A percentile compares a stretch with the other conserved stretches of the same genome.
Conservation (phyloP, 2,329 filamentous ascomycete genomes). For the Stachybotrys chlorohalonatus region DNA sequence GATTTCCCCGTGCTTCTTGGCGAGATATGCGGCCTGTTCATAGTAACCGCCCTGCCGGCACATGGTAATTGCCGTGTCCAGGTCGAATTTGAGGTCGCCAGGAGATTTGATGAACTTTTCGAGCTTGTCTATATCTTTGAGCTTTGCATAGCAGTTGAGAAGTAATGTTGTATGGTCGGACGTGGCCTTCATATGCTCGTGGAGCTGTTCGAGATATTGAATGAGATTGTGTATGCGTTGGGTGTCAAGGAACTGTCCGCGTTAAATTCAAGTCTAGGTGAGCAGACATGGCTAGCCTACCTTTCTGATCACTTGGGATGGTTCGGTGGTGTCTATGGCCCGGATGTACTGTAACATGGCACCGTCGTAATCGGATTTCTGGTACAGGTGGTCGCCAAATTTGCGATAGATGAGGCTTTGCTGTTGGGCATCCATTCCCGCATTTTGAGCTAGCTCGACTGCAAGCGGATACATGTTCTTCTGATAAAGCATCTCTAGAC, state of each 20-base stretch:
- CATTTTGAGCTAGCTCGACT: constrained; percentile 86
- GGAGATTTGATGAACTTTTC: constrained; percentile 96
- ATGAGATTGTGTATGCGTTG: constrained; percentile 97
- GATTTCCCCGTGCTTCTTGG: constrained; percentile 87
- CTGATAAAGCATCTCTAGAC: constrained; percentile 88
- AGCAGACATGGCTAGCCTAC: constrained; percentile 26
- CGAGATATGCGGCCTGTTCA: constrained; percentile 91
- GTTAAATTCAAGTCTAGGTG: constrained; percentile 14
- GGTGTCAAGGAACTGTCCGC: constrained; percentile 73
- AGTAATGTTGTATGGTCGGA: constrained; percentile 91
- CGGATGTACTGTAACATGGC: constrained; percentile 99
- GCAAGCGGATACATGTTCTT: constrained; percentile 87
- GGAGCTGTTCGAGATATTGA: constrained; percentile 90
- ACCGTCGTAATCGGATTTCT: constrained; percentile 90
- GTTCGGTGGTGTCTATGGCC: constrained; percentile 92
- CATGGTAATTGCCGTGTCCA: constrained; percentile 96
- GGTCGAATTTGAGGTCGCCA: constrained; percentile 88
- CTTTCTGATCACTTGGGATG: constrained; percentile 92
- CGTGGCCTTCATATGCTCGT: constrained; percentile 87
- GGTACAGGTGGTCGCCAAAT: constrained; percentile 90
- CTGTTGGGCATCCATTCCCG: constrained; percentile 68
- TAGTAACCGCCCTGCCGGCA: constrained; percentile 95
- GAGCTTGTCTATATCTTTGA: constrained; percentile 94
- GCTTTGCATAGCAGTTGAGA: constrained; percentile 93
- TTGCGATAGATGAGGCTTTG: constrained; percentile 88